Evolutionary conservation across 192 early-diverging fungal genomes (phyloP).

Genomic region (Pilobolus umbonatus): DNA sequence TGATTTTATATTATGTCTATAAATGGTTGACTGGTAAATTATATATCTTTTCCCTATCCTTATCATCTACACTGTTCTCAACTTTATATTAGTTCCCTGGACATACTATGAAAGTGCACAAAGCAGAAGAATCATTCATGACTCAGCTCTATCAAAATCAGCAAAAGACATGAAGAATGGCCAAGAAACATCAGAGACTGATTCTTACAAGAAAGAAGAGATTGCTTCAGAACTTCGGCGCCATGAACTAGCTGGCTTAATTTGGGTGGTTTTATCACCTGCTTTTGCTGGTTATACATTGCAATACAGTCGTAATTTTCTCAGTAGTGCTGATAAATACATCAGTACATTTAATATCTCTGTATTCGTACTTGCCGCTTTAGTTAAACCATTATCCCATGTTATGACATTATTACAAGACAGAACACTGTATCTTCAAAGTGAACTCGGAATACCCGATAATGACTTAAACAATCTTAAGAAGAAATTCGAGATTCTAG

Average conservation of each 20-base stretch:
- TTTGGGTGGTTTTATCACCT: conserved; percentile 47
- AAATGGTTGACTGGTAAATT: conserved; percentile 56
- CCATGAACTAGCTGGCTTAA: conserved; percentile 45
- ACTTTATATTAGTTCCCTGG: conserved; percentile 46
- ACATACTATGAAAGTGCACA: conserved; percentile 51
- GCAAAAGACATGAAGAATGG: too few relatives aligned
- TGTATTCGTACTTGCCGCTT: conserved; percentile 53
- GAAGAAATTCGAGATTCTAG: conserved; percentile 40
- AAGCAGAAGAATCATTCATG: conserved; percentile 31
- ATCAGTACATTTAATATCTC: conserved; percentile 51
- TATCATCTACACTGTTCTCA: not conserved
- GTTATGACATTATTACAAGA: conserved; percentile 43
- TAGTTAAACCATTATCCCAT: conserved; percentile 49
- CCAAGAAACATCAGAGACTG: too few relatives aligned
- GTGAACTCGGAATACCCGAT: conserved; percentile 46
- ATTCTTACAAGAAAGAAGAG: conserved; percentile 16
- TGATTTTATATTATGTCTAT: conserved; percentile 56
- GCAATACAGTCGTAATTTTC: conserved; percentile 46
- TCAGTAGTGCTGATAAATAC: conserved; percentile 50
- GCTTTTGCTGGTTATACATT: conserved; percentile 51
- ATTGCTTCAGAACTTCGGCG: conserved; percentile 42
- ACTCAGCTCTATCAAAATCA: too few relatives aligned
- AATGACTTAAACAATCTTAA: conserved; percentile 44
- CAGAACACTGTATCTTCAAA: conserved; percentile 48
- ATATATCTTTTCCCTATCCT: not conserved